Evolutionary conservation across 1,284 basidiomycete genomes (phyloP), one percentile per base, ranked within the genome.

Genomic region (Sanghuangporus baumii): DNA sequence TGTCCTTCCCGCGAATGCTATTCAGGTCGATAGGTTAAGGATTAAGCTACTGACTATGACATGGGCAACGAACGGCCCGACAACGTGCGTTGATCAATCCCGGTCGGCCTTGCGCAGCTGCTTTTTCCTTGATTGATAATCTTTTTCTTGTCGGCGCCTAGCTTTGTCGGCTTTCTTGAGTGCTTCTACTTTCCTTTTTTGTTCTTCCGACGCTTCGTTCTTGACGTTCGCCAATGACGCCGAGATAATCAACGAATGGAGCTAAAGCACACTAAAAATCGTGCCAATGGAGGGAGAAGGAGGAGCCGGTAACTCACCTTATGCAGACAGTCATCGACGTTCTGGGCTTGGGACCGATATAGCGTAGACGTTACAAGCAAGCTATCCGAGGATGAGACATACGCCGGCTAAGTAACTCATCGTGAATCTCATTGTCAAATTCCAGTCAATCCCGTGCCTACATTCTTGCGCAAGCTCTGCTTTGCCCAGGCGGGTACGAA

Each of bases 401-500:
- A 92, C 70, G 83, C 78, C 0, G 84, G 77, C 89, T 91, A 67
- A 1, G 56, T 50, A 36, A 36, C 3, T 14, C 5, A 4, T n/a
- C 43, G 52, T 14, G 9, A 34, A 18, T 12, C 52, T 11, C 31
- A 18, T 14, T 7, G 31, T 6, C 26, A 11, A n/a, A 8, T 7
- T 16, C 51, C 23, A 34, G 31, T 51, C 66, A 18, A 61, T 54
- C 60, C 4, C 41, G 9, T 8, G 71, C 81, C 56, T 68, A 90
- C 89, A 64, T 80, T 80, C 68, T 73, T 74, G 65, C 74, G 76
- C 37, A 91, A 66, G 12, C 70, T 70, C n/a, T 79, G 74, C 52
- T 72, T 73, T 0, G 86, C 82, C 90, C 89, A 92, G 2, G 68
- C 61, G 9, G 90, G 89, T 62, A 92, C 86, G 89, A 88, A 91